Evolutionary conservation across 768 basidiomycete species (phyloP).

Genomic region (Goffeauzyma gilvescens): DNA sequence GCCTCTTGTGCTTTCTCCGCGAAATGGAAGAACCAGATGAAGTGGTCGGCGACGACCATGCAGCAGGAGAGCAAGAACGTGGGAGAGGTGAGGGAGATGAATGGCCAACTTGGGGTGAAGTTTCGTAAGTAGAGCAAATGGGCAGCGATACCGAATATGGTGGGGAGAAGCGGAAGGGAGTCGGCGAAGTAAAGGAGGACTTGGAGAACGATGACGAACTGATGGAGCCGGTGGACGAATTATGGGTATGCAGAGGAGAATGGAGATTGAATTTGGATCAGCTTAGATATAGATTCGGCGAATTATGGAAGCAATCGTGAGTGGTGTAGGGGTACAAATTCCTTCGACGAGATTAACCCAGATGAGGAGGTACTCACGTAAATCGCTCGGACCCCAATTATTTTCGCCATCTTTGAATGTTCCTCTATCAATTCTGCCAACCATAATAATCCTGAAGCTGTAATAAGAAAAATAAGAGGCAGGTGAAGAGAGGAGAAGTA

Average conservation of each 20-base stretch:
- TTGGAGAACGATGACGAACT: constrained; percentile 68
- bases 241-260: background rate
- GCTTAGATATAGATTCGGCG: background rate
- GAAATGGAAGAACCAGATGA: constrained; percentile 93
- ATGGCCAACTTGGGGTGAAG: constrained; percentile 73
- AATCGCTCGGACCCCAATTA: constrained; percentile 61
- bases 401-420: constrained; percentile 63
- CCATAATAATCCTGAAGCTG: constrained; percentile 85
- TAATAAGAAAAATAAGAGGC: constrained; percentile 7
- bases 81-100: constrained; percentile 70
- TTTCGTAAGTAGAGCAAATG: constrained; percentile 84
- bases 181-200: constrained; percentile 59
- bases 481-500: too few species aligned
- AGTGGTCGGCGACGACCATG: constrained; percentile 75
- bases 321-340: background rate
- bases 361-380: constrained; percentile 43
- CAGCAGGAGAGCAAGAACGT: constrained; percentile 70
- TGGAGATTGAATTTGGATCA: background rate
- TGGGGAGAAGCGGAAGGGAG: constrained; percentile 54
- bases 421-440: constrained; percentile 91
- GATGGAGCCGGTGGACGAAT: background rate
- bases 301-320: background rate
- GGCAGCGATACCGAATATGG: constrained; percentile 58
- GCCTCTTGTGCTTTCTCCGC: constrained; percentile 35
- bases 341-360: background rate